A percentile compares a stretch with the other conserved stretches of the same genome.
Evolutionary conservation across 73 alveolate genomes (phyloP).

Genomic region (Paramecium sexaurelia): DNA sequence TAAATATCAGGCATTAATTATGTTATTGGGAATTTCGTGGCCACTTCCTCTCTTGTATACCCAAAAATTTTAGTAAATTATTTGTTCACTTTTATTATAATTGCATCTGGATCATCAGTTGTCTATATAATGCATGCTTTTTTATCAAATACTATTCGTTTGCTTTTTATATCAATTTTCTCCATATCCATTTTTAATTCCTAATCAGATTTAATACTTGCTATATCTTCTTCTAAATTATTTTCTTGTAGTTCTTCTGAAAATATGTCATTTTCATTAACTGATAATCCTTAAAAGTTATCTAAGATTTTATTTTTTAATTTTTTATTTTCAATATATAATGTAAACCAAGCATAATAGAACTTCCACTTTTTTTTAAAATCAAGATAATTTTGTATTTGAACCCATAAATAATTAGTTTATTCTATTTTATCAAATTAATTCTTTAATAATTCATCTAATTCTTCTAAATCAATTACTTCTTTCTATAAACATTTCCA

Average conservation of each 20-base stretch:
- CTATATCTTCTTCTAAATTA: constrained; percentile 61
- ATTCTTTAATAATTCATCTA: neutral
- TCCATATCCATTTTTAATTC: constrained; percentile 47
- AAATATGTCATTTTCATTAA: constrained; percentile 62
- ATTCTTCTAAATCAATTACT: constrained; percentile 44
- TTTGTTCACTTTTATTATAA: constrained; percentile 58
- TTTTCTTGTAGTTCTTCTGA: constrained; percentile 58
- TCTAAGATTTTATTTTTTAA: constrained; percentile 46
- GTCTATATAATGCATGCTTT: constrained; percentile 55
- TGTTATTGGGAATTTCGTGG: neutral
- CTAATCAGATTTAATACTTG: constrained; percentile 46
- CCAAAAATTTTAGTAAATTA: constrained; percentile 50
- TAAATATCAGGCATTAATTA: constrained; percentile 61
- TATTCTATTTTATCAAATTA: constrained; percentile 13
- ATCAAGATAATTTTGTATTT: constrained; percentile 42
- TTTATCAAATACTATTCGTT: constrained; percentile 53
- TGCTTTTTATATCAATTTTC: constrained; percentile 61
- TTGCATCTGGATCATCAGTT: constrained; percentile 56
- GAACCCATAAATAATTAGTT: constrained; percentile 32
- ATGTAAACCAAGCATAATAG: constrained; percentile 57
- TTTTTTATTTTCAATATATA: constrained; percentile 51
- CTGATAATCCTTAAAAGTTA: constrained; percentile 38
- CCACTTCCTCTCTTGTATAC: constrained; percentile 31
- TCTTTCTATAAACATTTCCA: constrained; percentile 52
- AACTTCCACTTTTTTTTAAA: constrained; percentile 63